Percentiles rank a stretch among this genome's conserved stretches.
Evolutionary conservation across 805 yeast genomes (phyloP).

Genomic region (Sugiyamaella marilandica): DNA sequence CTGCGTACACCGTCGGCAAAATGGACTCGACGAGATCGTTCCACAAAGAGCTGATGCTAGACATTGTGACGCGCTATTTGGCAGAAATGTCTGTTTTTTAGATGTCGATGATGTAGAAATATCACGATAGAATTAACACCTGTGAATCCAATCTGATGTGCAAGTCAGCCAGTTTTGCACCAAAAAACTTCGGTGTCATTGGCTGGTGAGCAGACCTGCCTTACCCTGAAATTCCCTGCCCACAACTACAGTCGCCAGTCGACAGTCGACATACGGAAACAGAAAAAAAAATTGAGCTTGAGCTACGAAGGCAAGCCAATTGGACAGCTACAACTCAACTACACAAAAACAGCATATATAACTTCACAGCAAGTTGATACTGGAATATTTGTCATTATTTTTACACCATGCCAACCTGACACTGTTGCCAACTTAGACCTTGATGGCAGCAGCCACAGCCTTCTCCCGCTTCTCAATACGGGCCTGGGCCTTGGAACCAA

Average conservation of each 20-base stretch:
- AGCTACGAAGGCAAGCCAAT: too few relatives aligned
- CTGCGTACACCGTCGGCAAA: conserved; percentile 76
- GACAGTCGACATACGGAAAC: too few relatives aligned
- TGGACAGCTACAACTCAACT: not conserved
- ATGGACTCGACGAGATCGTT: conserved; percentile 72
- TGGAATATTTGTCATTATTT: not conserved
- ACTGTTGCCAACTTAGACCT: conserved; percentile 24
- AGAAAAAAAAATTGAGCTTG: too few relatives aligned
- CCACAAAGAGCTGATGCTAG: conserved; percentile 21
- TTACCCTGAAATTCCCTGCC: not conserved
- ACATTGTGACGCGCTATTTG: conserved; percentile 12
- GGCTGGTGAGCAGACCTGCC: not conserved
- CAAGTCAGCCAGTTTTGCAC: not conserved
- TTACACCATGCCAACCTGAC: conserved; percentile 2
- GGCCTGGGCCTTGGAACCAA: conserved; percentile 91
- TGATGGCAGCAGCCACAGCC: conserved; percentile 40
- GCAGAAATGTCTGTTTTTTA: not conserved
- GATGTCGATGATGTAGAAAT: not conserved
- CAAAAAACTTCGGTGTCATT: not conserved
- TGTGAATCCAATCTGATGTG: not conserved
- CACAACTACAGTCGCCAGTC: not conserved
- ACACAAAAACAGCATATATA: not conserved
- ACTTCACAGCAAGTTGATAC: too few relatives aligned
- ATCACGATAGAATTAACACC: not conserved
- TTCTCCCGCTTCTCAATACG: conserved; percentile 73